phyloP scores from a whole-genome alignment of 495 filamentous ascomycete genomes.

The Tuber umbilicatum region DNA sequence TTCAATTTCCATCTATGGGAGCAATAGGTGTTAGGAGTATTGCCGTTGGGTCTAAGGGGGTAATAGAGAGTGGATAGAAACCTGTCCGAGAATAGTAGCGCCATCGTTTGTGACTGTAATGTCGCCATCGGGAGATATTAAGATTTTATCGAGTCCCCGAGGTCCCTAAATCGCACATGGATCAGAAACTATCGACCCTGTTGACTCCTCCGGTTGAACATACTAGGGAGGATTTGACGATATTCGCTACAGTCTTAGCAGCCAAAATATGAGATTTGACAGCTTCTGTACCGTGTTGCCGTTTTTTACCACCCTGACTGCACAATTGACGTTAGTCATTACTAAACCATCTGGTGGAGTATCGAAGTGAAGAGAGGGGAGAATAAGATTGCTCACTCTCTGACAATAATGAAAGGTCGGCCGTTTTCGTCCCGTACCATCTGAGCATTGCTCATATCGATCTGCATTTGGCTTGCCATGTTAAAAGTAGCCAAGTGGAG shows the following conservation, averaged over 20 bases:
- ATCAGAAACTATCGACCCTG: constrained; percentile 9
- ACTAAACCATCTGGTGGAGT: neutral
- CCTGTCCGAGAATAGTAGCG: constrained; percentile 88
- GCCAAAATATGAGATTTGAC: constrained; percentile 97
- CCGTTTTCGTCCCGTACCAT: constrained; percentile 90
- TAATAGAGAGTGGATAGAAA: constrained; percentile 36
- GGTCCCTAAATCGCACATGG: constrained; percentile 57
- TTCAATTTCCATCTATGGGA: constrained; percentile 78
- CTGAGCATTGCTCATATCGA: constrained; percentile 52
- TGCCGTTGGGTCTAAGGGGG: constrained; percentile 3
- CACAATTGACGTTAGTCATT: constrained; percentile 13
- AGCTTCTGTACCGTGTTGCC: constrained; percentile 90
- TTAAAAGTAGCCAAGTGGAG: constrained; percentile 14
- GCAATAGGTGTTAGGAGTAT: constrained; percentile 30
- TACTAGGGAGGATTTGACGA: constrained; percentile 87
- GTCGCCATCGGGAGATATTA: constrained; percentile 97
- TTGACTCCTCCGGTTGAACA: constrained; percentile 15
- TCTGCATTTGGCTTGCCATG: constrained; percentile 42
- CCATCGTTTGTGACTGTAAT: constrained; percentile 99
- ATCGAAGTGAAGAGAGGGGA: neutral
- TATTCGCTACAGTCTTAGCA: constrained; percentile 88
- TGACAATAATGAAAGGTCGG: constrained; percentile 93
- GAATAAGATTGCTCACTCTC: constrained; percentile 66
- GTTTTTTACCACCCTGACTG: constrained; percentile 97
- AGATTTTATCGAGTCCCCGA: constrained; percentile 95